phyloP scores from a whole-genome alignment of 176 grass and related monocot species.

The Musa beccarii region DNA sequence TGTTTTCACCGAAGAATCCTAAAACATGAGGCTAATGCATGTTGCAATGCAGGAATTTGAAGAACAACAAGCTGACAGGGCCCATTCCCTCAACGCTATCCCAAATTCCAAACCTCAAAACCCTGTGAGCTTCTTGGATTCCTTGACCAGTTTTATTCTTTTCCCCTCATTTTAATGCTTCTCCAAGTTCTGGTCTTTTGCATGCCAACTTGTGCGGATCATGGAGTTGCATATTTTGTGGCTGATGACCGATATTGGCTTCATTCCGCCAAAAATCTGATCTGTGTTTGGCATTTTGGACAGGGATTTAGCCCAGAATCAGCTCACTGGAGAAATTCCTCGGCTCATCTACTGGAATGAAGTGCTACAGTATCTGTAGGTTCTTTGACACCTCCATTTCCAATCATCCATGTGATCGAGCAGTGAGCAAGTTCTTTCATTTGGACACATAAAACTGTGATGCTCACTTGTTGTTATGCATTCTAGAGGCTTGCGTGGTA shows the following conservation, averaged over 20 bases:
- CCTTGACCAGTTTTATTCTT: too few relatives aligned
- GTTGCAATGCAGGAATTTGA: slow-evolving; percentile 57
- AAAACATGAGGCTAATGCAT: slow-evolving; percentile 15
- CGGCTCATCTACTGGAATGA: slow-evolving; percentile 98
- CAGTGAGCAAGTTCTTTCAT: not conserved
- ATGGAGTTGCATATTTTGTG: too few relatives aligned
- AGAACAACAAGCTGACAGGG: slow-evolving; percentile 88
- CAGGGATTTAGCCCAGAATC: slow-evolving; percentile 92
- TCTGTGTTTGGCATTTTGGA: slow-evolving; percentile 5
- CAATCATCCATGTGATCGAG: not conserved
- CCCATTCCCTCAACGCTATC: slow-evolving; percentile 97
- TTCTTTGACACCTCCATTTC: slow-evolving; percentile 6
- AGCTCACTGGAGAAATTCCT: slow-evolving; percentile 79
- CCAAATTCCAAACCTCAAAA: slow-evolving; percentile 95
- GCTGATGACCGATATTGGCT: not conserved
- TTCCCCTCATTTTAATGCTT: not conserved
- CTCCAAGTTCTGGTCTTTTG: not conserved
- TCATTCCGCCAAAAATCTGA: slow-evolving; percentile 11
- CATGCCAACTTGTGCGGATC: too few relatives aligned
- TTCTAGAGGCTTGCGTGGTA: slow-evolving; percentile 77
- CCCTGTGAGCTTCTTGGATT: slow-evolving; percentile 51
- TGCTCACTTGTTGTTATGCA: slow-evolving; percentile 9
- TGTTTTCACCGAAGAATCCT: not conserved
- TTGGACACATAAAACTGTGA: not conserved
- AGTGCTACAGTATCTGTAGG: slow-evolving; percentile 93